Evolutionary conservation across 108 stramenopile genomes (phyloP), one percentile per base, ranked within the genome.

Genomic region (Discostella pseudostelligera): DNA sequence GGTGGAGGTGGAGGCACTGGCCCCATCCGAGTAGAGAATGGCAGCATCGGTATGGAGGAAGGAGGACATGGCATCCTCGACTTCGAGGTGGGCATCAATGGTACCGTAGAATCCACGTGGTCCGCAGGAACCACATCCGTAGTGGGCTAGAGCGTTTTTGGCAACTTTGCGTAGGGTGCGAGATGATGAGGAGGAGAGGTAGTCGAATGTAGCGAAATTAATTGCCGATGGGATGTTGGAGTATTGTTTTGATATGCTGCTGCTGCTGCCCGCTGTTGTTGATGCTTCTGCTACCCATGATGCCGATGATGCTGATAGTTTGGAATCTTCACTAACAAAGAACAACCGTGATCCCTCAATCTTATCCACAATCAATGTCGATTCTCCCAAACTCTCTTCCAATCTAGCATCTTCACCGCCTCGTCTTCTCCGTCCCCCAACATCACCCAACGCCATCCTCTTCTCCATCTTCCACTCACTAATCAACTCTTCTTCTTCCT

Each of bases 91-190:
- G 10, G 82, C 88, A 64, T 98, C 96, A 59, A 98, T 97, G 35
- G 99, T 96, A n/a, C 99, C 99, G 71, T 99, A 99, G 63, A 99
- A 99, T 0, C 97, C 98, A n/a, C 99, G 87, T 13, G 99, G 99
- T 11, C 99, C 99, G 58, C 99, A 99, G 24, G 87, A 87, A 7
- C 97, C 99, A 72, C 93, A 96, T 11, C 97, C 97, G 64, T 99
- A 99, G 29, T 79, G 67, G 26, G 74, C 39, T 21, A 95, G 46
- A 1, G 97, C 29, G 44, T 47, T 26, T 46, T 65, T 28, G 57
- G 80, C 76, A 14, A 56, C 55, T 29, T 44, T 12, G 40, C 65
- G 53, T 4, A 80, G 22, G 20, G 50, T 32, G 11, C 40, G 48
- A 4, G 74, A 78, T 25, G 78, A 64, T 3, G 89, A 84, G 35